These are phyloP conservation scores for Trichoderma brevicompactum DNA, from an alignment of 2,329 filamentous ascomycete species.

Conservation along the genomic window DNA sequence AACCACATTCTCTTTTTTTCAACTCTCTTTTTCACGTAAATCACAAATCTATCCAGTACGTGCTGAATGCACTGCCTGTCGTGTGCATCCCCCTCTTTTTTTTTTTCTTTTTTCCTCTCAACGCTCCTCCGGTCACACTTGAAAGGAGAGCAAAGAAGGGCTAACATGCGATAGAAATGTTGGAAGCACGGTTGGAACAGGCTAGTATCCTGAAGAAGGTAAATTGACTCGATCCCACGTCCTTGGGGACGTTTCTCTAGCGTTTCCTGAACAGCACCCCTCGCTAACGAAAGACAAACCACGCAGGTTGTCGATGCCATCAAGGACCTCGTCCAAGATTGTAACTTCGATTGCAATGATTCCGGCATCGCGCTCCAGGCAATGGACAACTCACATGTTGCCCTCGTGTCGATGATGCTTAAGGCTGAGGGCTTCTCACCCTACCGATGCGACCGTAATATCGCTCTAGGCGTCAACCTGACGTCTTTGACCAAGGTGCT, in stretches of 20 bases:
- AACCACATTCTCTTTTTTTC: not conserved
- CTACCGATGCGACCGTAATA: conserved; percentile 98
- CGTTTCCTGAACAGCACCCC: not conserved
- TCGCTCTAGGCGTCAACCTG: conserved; percentile 96
- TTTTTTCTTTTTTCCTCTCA: not conserved
- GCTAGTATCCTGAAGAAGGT: conserved; percentile 95
- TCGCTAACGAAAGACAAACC: conserved; percentile 1
- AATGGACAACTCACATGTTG: conserved; percentile 99
- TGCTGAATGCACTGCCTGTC: not conserved
- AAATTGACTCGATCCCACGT: conserved; percentile 30
- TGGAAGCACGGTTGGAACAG: conserved; percentile 97
- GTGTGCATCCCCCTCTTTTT: not conserved
- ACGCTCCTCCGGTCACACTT: not conserved
- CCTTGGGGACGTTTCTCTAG: not conserved
- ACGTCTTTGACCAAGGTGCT: conserved; percentile 96
- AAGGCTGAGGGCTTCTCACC: conserved; percentile 93
- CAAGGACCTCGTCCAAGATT: conserved; percentile 99
- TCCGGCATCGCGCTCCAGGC: conserved; percentile 96
- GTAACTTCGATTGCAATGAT: conserved; percentile 99
- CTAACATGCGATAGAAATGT: conserved; percentile 59
- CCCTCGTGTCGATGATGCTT: conserved; percentile 98
- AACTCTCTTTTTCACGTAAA: not conserved
- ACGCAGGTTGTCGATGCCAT: conserved; percentile 92
- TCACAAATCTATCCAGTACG: conserved; percentile 6
- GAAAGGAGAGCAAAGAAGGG: not conserved